Percentiles rank a stretch among this genome's conserved stretches.
phyloP scores from a whole-genome alignment of 768 basidiomycete species.

The Neoboletus brunneissimus region DNA sequence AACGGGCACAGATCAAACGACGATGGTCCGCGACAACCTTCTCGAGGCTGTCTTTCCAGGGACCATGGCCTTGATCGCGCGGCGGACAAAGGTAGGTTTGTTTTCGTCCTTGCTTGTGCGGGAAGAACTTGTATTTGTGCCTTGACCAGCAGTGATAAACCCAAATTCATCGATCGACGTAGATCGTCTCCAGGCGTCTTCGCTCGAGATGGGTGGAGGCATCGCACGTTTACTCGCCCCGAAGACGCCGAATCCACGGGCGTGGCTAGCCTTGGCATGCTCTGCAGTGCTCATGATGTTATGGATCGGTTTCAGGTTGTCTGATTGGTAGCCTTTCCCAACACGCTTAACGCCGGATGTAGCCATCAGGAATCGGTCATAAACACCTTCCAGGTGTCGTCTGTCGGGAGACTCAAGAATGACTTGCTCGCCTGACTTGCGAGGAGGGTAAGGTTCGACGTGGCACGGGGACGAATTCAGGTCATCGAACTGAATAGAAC shows the following conservation, averaged over 20 bases:
- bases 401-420: constrained; percentile 53
- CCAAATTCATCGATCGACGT: constrained; percentile 68
- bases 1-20: constrained; percentile 15
- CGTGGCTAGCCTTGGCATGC: constrained; percentile 15
- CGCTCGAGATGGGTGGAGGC: constrained; percentile 73
- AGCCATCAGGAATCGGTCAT: constrained; percentile 81
- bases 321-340: constrained; percentile 80
- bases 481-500: constrained; percentile 36
- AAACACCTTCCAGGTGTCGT: constrained; percentile 67
- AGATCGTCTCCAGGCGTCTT: constrained; percentile 46
- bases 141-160: constrained; percentile 40
- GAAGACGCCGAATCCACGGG: constrained; percentile 30
- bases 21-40: constrained; percentile 43
- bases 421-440: constrained; percentile 37
- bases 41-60: constrained; percentile 57
- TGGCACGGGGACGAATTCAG: constrained; percentile 58
- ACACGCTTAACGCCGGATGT: constrained; percentile 76
- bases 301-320: constrained; percentile 46
- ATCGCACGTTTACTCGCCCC: constrained; percentile 47
- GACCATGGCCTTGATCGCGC: constrained; percentile 75
- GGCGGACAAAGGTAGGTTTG: constrained; percentile 54
- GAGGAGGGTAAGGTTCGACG: constrained; percentile 62
- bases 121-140: constrained; percentile 14
- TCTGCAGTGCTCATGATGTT: constrained; percentile 29
- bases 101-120: constrained; percentile 44